Percentiles rank a stretch among this genome's conserved stretches.
These are phyloP conservation scores for Mycothermus thermophilus DNA, from an alignment of 495 filamentous ascomycete genomes.

Conservation along the genomic window DNA sequence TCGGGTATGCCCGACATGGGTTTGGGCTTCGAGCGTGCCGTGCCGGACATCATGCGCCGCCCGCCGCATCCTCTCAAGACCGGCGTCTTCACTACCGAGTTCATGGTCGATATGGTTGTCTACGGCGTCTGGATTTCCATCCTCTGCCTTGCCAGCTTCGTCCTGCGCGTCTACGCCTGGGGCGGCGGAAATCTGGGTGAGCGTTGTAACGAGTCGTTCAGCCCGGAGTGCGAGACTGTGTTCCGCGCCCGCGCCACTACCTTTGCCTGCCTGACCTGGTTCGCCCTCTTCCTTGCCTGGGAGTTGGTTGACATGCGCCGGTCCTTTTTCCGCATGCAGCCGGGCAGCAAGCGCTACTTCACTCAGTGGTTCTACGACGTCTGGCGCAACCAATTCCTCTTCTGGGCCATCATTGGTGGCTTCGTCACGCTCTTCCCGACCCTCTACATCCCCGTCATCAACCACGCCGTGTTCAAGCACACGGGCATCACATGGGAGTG, in stretches of 20 bases:
- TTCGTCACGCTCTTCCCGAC: slow-evolving; percentile 56
- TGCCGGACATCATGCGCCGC: slow-evolving; percentile 54
- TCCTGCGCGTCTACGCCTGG: slow-evolving; percentile 49
- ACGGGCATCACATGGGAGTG: slow-evolving; percentile 60
- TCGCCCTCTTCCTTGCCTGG: slow-evolving; percentile 59
- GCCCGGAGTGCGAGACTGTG: slow-evolving; percentile 42
- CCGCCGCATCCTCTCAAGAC: slow-evolving; percentile 50
- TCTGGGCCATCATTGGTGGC: slow-evolving; percentile 56
- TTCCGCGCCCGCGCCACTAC: slow-evolving; percentile 65
- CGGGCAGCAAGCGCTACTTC: slow-evolving; percentile 39
- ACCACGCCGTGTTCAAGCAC: slow-evolving; percentile 59
- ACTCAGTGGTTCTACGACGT: slow-evolving; percentile 44
- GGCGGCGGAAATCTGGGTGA: slow-evolving; percentile 53
- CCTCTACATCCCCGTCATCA: slow-evolving; percentile 59
- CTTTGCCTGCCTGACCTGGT: slow-evolving; percentile 62
- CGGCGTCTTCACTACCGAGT: slow-evolving; percentile 54
- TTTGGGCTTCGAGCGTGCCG: slow-evolving; percentile 56
- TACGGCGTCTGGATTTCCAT: slow-evolving; percentile 57
- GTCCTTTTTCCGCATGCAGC: slow-evolving; percentile 54
- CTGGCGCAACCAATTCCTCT: slow-evolving; percentile 59
- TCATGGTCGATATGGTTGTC: slow-evolving; percentile 59
- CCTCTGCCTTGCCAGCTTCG: slow-evolving; percentile 30
- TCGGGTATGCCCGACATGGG: slow-evolving; percentile 64
- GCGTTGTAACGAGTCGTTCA: slow-evolving; percentile 49
- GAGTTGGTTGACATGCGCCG: slow-evolving; percentile 57